Evolutionary conservation across 495 filamentous ascomycete species (phyloP).

Genomic region (Hypomontagnella monticulosa): DNA sequence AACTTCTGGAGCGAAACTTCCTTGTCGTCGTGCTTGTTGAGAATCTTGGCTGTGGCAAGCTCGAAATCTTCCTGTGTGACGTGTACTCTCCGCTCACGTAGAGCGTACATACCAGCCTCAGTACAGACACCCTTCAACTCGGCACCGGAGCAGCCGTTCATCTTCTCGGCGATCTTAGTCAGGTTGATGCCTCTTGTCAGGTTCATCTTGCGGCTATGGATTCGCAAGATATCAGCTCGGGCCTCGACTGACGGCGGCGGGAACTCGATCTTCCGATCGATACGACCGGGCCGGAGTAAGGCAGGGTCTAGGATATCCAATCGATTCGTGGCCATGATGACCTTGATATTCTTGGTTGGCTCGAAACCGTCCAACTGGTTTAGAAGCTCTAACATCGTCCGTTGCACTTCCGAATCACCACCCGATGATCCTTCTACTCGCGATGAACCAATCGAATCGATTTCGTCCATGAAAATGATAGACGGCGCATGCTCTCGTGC

Average conservation of each 20-base stretch:
- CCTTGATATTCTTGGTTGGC: constrained; percentile 99
- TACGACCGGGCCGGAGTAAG: constrained; percentile 90
- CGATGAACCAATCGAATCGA: constrained; percentile 97
- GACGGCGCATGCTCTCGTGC: constrained; percentile 98
- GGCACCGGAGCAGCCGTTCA: constrained; percentile 98
- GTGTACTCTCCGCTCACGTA: constrained; percentile 93
- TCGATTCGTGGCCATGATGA: constrained; percentile 99
- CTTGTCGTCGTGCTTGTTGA: constrained; percentile 99
- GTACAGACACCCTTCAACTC: constrained; percentile 98
- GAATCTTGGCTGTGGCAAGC: constrained; percentile 96
- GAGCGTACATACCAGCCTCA: constrained; percentile 96
- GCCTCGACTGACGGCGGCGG: constrained; percentile 97
- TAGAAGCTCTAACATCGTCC: constrained; percentile 98
- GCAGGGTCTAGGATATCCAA: constrained; percentile 97
- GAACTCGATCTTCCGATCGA: constrained; percentile 99
- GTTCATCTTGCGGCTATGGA: constrained; percentile 98
- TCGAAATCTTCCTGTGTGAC: constrained; percentile 99
- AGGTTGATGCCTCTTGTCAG: constrained; percentile 97
- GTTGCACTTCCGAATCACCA: constrained; percentile 98
- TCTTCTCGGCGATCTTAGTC: constrained; percentile 98
- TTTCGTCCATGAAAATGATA: constrained; percentile 99
- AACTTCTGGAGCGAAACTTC: constrained; percentile 85
- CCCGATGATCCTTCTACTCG: constrained; percentile 94
- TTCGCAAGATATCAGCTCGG: constrained; percentile 95
- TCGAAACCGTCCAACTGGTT: constrained; percentile 99